Percentiles rank a stretch among this genome's conserved stretches.
phyloP scores from a whole-genome alignment of 768 basidiomycete species.

The Auricularia sp. region DNA sequence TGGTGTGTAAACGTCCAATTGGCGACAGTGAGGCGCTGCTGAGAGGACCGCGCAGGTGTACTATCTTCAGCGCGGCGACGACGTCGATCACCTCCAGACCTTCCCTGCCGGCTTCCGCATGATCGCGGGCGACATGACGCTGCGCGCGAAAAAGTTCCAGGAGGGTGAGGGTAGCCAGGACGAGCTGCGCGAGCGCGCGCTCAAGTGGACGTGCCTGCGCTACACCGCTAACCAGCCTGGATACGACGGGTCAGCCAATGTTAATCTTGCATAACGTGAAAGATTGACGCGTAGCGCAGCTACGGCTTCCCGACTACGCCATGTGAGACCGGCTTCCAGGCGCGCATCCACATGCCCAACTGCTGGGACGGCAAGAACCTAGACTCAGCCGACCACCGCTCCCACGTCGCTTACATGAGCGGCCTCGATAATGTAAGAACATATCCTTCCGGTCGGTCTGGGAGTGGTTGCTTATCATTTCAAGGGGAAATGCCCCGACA shows the following conservation, averaged over 20 bases:
- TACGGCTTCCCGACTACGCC: constrained; percentile 5
- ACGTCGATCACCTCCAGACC: background rate
- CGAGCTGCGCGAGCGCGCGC: constrained; percentile 13
- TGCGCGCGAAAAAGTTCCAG: background rate
- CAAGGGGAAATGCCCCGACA: background rate
- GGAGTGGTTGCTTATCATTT: background rate
- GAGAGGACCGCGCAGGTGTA: background rate
- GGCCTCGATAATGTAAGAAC: background rate
- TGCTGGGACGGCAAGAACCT: constrained; percentile 33
- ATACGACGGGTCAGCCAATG: constrained; percentile 2
- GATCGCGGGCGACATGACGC: constrained; percentile 5
- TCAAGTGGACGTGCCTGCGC: constrained; percentile 37
- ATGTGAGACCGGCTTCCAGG: constrained; percentile 21
- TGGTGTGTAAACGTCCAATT: background rate
- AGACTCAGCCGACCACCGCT: constrained; percentile 25
- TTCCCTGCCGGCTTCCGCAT: constrained; percentile 7
- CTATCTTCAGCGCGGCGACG: constrained; percentile 6
- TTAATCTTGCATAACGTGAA: background rate
- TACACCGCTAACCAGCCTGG: constrained; percentile 21
- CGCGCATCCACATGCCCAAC: constrained; percentile 23
- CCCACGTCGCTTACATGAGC: background rate
- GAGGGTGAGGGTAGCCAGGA: background rate
- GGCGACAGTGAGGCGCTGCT: background rate
- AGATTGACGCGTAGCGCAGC: background rate
- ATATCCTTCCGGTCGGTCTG: too few relatives aligned